phyloP scores from a whole-genome alignment of 2,329 filamentous ascomycete species.

The Xylariomycetidae sp. region DNA sequence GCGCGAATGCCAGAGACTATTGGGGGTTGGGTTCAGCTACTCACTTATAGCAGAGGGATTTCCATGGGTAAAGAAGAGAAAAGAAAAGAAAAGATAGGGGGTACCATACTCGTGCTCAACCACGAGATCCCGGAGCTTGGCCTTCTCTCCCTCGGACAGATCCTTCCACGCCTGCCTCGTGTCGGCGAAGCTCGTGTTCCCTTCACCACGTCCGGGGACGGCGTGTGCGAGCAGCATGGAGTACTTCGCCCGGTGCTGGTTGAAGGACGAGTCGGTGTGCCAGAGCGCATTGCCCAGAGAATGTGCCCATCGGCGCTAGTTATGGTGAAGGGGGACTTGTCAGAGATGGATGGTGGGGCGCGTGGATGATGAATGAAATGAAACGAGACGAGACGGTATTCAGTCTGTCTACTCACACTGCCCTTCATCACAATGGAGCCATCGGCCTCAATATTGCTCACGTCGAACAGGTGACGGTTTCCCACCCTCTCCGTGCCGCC shows the following conservation, averaged over 20 bases:
- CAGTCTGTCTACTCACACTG: not conserved
- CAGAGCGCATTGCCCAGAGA: constrained; percentile 22
- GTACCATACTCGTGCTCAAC: constrained; percentile 11
- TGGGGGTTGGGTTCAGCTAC: too few relatives aligned
- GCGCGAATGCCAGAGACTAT: constrained; percentile 17
- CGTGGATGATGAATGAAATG: too few relatives aligned
- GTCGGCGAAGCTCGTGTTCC: constrained; percentile 20
- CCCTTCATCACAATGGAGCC: constrained; percentile 1
- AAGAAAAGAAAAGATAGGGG: not conserved
- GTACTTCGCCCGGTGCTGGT: constrained; percentile 24
- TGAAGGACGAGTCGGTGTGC: constrained; percentile 24
- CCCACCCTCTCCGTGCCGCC: constrained; percentile 21
- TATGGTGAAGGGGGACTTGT: constrained; percentile 14
- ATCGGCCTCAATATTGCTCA: constrained; percentile 11
- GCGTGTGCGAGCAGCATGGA: constrained; percentile 19
- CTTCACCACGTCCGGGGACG: constrained; percentile 12
- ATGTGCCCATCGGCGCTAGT: constrained; percentile 19
- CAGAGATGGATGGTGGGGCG: too few relatives aligned
- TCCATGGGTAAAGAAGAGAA: not conserved
- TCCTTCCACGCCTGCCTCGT: constrained; percentile 16
- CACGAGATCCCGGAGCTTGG: constrained; percentile 18
- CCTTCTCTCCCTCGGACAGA: constrained; percentile 18
- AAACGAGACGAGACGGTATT: too few relatives aligned
- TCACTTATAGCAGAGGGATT: too few relatives aligned
- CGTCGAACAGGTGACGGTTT: constrained; percentile 19